These are phyloP conservation scores for Saccharomyces pastorianus DNA, from an alignment of 1,139 yeast genomes.

Conservation along the genomic window DNA sequence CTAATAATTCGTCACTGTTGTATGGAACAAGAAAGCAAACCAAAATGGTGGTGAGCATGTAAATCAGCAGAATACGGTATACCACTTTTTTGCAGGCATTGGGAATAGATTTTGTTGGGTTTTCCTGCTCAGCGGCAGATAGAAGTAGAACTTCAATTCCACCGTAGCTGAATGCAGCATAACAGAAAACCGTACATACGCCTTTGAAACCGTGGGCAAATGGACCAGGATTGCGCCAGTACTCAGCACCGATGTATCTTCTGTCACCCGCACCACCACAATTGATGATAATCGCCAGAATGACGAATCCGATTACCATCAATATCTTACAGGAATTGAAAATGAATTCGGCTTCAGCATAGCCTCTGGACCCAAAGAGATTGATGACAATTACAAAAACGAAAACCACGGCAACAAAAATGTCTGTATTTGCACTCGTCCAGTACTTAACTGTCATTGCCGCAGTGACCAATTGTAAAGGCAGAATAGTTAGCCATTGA, in stretches of 20 bases:
- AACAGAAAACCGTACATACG: conserved; percentile 65
- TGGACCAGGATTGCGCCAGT: conserved; percentile 54
- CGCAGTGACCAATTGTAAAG: conserved; percentile 72
- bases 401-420: conserved; percentile 56
- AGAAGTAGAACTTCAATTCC: conserved; percentile 75
- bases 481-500: conserved; percentile 73
- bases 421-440: conserved; percentile 55
- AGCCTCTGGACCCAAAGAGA: conserved; percentile 53
- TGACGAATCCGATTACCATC: conserved; percentile 56
- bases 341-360: conserved; percentile 66
- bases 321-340: conserved; percentile 49
- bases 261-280: conserved; percentile 51
- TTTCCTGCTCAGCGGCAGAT: conserved; percentile 75
- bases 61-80: conserved; percentile 59
- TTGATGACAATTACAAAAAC: conserved; percentile 46
- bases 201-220: conserved; percentile 65
- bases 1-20: conserved; percentile 40
- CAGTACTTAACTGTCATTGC: conserved; percentile 62
- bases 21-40: conserved; percentile 60
- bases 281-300: conserved; percentile 50
- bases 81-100: conserved; percentile 60
- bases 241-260: conserved; percentile 47
- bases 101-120: conserved; percentile 61
- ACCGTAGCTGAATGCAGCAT: conserved; percentile 76
- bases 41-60: conserved; percentile 48